Evolutionary conservation across 139 green algal species (phyloP), one percentile per base, ranked within the genome.

Genomic region (Picochlorum costavermella): DNA sequence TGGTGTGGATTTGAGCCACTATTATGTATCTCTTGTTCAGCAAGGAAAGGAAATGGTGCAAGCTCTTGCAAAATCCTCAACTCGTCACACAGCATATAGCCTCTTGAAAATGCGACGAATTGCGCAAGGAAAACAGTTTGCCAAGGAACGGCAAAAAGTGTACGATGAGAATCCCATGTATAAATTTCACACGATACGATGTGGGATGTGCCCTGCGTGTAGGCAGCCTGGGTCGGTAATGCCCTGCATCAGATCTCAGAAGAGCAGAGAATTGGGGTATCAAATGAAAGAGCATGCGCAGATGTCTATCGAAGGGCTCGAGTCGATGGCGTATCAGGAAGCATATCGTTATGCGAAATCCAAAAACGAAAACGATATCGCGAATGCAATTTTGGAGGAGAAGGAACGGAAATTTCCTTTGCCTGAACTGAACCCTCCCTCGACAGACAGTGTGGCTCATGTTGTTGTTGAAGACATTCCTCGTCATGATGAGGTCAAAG

Each of bases 11-110:
- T 40, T 75, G 4, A 16, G 44, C 12, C 31, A 61, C 10, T 70
- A 48, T 5, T 65, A 70, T 9, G 46, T 23, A 20, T 20, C 17
- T 8, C 4, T 53, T 53, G 46, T 53, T 28, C 60, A 62, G 60
- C 66, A 61, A 17, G 66, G 55, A 2, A 61, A 62, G 60, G 28
- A 53, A 5, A 55, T 65, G 66, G 56, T 68, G 53, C 31, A 43
- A 13, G 10, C 0, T 33, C 14, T n/a, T 0, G 51, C 25, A 20
- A n/a, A 50, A 45, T 23, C 16, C 3, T 12, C 11, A 11, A 61
- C 11, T 58, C 33, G 0, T 40, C 33, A 40, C 1, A 40, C 33
- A 40, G 33, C 9, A 40, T 2, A 4, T 2, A 40, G 33, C 33
- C 9, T 6, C 33, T 40, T 40, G 33, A 6, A 40, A 12, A 12